Base-by-base conservation (phyloP, 2,329 filamentous ascomycete species). In the Talaromyces sp. region DNA sequence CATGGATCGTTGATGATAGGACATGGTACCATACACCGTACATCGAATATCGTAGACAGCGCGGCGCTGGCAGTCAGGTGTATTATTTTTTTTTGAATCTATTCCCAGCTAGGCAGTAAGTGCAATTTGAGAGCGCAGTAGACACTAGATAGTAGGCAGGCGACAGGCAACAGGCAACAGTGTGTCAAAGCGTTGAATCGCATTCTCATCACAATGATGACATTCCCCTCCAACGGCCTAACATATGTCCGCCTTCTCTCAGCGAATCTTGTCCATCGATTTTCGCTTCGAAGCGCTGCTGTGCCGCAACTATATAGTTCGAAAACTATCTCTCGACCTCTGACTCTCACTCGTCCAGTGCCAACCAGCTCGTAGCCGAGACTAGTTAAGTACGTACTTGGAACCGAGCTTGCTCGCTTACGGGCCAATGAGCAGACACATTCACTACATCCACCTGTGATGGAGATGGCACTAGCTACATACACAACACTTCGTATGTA, bases 231-330 rank as follows among this genome's bases (percentile, higher is more conserved):
- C 27, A 31, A 31, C 27, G 27, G 27, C 27, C 27, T 7, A 31
- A 31, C 27, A 5, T 1, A 31, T 31, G 3, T 37, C 11, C 9
- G 9, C 35, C 35, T 37, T 37, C 35, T 37, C 35, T 37, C 9
- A 37, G 35, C 13, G 35, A 37, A 10, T 37, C 35, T 37, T 19
- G 13, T 35, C 52, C 31, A 33, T 19, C 31, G 2, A 19, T 39
- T 13, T 8, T 39, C 31, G 7, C n/a, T 22, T 56, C 52, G 45
- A 61, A 52, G 45, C 45, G 45, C 45, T 37, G 60, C 50, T 62
- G 60, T 45, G 49, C 60, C 60, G 50, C 60, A 62, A 39, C 57
- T 62, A 33, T 62, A 33, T 62, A 45, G 27, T 41, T 39, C 19
- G 27, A 50, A 62, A 22, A 33, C 9, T 8, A 31, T 7, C 9